Evolutionary conservation across 306 rosid species (phyloP).

Genomic region (Styphnolobium japonicum): DNA sequence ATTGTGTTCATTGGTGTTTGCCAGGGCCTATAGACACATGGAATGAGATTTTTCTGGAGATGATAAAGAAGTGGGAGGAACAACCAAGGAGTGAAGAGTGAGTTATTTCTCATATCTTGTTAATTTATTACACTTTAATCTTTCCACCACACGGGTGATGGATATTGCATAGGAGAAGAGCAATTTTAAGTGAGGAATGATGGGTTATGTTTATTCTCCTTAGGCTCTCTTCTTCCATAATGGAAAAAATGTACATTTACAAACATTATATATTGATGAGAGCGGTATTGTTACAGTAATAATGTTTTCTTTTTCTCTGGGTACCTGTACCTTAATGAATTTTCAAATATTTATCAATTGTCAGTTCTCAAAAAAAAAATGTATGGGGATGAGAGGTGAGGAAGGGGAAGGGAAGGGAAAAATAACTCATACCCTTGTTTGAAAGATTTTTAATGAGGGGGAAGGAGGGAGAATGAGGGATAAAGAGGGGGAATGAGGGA

Average conservation of each 20-base stretch:
- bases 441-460: no score
- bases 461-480: no score
- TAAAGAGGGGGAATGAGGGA: no score
- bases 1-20: slow-evolving; percentile 86
- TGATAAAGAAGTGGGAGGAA: slow-evolving; percentile 41
- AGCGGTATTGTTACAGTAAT: no score
- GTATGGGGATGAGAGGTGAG: no score
- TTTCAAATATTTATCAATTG: no score
- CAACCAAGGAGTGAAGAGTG: slow-evolving; percentile 5
- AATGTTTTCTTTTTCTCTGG: no score
- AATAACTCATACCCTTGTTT: no score
- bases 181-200: neutral
- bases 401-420: no score
- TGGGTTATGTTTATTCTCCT: neutral
- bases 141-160: neutral
- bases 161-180: neutral
- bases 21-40: slow-evolving; percentile 84
- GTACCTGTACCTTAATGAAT: no score
- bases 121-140: neutral
- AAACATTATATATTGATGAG: neutral
- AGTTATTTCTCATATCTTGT: neutral
- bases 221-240: neutral
- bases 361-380: no score
- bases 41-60: slow-evolving; percentile 60
- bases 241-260: neutral